A percentile compares a stretch with the other conserved stretches of the same genome.
These are phyloP conservation scores for Camellia lanceoleosa DNA, from an alignment of 148 eudicot species.

Conservation along the genomic window DNA sequence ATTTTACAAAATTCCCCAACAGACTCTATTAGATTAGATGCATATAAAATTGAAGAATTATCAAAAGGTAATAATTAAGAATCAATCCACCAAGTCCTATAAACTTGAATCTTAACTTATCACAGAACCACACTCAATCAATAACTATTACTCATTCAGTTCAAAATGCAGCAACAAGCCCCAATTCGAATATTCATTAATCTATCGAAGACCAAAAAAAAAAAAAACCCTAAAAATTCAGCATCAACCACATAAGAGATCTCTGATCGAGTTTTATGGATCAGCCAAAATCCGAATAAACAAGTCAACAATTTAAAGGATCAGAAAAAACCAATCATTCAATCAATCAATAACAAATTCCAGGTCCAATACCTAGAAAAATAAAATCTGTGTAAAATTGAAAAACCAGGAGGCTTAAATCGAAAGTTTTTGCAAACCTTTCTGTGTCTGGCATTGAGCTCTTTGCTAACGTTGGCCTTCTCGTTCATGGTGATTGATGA, in stretches of 20 bases:
- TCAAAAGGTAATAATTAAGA: not conserved
- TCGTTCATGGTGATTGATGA: slow-evolving; percentile 55
- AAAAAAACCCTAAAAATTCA: no score
- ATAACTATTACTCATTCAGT: not conserved
- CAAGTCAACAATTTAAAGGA: no score
- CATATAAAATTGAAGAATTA: no score
- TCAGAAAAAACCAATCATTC: not conserved
- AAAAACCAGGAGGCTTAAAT: not conserved
- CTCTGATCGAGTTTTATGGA: no score
- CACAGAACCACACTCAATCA: not conserved
- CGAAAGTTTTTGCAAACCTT: slow-evolving; percentile 43
- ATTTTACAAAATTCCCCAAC: no score
- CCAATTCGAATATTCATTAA: not conserved
- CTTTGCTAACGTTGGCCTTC: slow-evolving; percentile 86
- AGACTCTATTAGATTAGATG: no score
- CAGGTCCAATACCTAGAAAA: not conserved
- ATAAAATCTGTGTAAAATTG: slow-evolving; percentile 13
- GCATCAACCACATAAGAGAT: no score
- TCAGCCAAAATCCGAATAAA: no score
- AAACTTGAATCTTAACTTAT: not conserved
- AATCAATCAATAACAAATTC: not conserved
- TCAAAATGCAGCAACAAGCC: not conserved
- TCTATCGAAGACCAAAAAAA: not conserved
- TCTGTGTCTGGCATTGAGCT: slow-evolving; percentile 86
- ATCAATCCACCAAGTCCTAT: not conserved